phyloP scores from a whole-genome alignment of 2,329 filamentous ascomycete species.

The Colletotrichum sp. region DNA sequence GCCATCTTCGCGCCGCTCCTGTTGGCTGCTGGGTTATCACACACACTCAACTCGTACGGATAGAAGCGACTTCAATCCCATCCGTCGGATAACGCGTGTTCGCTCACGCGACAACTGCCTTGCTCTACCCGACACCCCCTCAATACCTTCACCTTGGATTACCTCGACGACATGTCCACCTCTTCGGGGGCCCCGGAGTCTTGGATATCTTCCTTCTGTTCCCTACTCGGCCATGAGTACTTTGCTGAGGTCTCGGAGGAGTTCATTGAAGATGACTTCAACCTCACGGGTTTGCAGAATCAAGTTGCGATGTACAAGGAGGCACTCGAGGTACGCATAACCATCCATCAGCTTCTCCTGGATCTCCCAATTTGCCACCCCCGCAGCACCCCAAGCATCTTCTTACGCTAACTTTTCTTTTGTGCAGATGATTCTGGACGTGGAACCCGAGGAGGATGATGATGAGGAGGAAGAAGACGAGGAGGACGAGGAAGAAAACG shows the following conservation, averaged over 20 bases:
- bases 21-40: conserved; percentile 2
- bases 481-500: conserved; percentile 74
- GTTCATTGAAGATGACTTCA: conserved; percentile 99
- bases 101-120: not conserved
- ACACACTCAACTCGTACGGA: not conserved
- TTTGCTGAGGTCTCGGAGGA: conserved; percentile 99
- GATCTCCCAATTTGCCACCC: not conserved
- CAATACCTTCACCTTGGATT: conserved; percentile 25
- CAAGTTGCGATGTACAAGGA: conserved; percentile 99
- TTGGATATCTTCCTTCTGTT: conserved; percentile 98
- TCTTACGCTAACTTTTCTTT: conserved; percentile 21
- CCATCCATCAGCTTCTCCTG: not conserved
- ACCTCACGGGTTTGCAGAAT: conserved; percentile 91
- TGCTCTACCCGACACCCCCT: conserved; percentile 13
- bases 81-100: not conserved
- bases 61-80: not conserved
- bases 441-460: conserved; percentile 95
- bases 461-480: conserved; percentile 84
- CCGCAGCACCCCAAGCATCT: not conserved
- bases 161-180: conserved; percentile 54
- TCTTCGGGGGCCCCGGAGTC: conserved; percentile 76
- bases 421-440: conserved; percentile 89
- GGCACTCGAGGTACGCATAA: conserved; percentile 75
- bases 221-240: conserved; percentile 94
- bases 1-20: conserved; percentile 18